A percentile compares a stretch with the other conserved stretches of the same genome.
These are phyloP conservation scores for Penicillium hordei DNA, from an alignment of 2,329 filamentous ascomycete species.

Conservation along the genomic window DNA sequence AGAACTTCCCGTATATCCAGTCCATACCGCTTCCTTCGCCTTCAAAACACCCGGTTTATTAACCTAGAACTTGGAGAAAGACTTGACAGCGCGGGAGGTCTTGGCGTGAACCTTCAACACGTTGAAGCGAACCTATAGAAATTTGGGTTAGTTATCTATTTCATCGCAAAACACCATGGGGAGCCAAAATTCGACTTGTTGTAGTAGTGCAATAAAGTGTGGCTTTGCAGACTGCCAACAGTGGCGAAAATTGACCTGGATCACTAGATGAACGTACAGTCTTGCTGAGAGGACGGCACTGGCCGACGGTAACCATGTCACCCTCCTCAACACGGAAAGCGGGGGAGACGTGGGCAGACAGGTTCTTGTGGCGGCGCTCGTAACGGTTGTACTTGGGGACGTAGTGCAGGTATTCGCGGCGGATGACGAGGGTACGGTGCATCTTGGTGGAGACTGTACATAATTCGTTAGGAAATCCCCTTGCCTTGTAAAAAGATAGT, in stretches of 20 bases:
- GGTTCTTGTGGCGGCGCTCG: constrained; percentile 99
- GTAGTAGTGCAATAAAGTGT: not conserved
- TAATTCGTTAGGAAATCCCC: not conserved
- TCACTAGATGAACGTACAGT: constrained; percentile 69
- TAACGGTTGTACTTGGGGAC: constrained; percentile 99
- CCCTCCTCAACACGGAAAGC: constrained; percentile 99
- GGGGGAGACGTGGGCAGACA: constrained; percentile 96
- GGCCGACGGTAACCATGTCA: constrained; percentile 98
- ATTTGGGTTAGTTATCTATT: constrained; percentile 21
- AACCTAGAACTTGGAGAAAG: constrained; percentile 94
- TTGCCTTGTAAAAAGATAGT: not conserved
- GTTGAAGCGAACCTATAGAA: constrained; percentile 89
- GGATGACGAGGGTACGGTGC: constrained; percentile 99
- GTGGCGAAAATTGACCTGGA: not conserved
- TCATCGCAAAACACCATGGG: not conserved
- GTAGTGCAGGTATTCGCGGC: constrained; percentile 99
- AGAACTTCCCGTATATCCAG: constrained; percentile 40
- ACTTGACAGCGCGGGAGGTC: constrained; percentile 68
- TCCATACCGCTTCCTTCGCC: constrained; percentile 41
- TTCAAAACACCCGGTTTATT: constrained; percentile 33
- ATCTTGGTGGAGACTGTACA: constrained; percentile 90
- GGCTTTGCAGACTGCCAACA: not conserved
- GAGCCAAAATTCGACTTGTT: not conserved
- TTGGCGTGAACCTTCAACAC: constrained; percentile 91
- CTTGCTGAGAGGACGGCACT: constrained; percentile 99